Evolutionary conservation across 345 rosid genomes (phyloP).

Genomic region (Rhodamnia rubescens): DNA sequence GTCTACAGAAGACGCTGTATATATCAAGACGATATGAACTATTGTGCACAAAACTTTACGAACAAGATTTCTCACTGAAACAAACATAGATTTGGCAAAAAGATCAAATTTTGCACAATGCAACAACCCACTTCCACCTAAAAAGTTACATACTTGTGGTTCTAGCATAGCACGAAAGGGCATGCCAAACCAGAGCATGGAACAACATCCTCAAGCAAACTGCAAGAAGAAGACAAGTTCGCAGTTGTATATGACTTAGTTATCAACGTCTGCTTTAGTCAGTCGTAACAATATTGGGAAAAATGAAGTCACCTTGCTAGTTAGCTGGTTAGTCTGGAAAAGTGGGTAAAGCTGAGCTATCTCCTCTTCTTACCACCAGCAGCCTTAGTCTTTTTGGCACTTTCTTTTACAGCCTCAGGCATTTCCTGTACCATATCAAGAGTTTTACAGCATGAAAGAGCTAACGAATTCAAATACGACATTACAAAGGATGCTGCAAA

Average conservation of each 20-base stretch:
- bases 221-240: neutral
- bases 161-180: neutral
- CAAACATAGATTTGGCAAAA: neutral
- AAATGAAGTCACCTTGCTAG: neutral
- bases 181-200: neutral
- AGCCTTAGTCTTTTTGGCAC: constrained; percentile 1
- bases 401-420: neutral
- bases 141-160: neutral
- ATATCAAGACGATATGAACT: neutral
- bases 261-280: neutral
- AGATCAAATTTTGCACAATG: neutral
- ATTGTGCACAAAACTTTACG: neutral
- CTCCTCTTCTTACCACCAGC: constrained; percentile 5
- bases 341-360: neutral
- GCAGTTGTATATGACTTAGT: neutral
- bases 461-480: neutral
- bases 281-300: neutral
- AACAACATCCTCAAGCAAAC: neutral
- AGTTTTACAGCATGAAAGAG: neutral
- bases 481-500: neutral
- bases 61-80: neutral
- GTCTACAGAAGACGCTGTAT: neutral
- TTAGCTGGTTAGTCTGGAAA: neutral
- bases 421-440: neutral
- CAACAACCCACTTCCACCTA: neutral